Percentiles rank a stretch among this genome's conserved stretches.
phyloP scores from a whole-genome alignment of 1,284 basidiomycete genomes.

The Pholiota adiposa region DNA sequence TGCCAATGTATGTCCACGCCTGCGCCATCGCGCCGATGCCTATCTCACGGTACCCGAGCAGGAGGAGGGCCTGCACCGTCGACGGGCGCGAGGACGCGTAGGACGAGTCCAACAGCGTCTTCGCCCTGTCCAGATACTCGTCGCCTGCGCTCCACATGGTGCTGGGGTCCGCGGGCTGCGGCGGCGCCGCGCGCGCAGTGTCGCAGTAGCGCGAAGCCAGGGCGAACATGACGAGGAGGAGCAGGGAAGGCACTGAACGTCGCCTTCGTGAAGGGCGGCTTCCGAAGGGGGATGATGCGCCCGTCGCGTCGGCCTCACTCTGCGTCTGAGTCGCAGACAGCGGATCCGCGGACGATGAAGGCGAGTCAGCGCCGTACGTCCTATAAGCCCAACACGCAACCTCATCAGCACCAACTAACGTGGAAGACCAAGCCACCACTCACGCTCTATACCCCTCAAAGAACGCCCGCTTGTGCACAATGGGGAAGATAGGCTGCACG shows the following conservation, averaged over 20 bases:
- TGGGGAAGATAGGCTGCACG: slow-evolving; percentile 76
- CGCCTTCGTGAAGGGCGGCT: background rate
- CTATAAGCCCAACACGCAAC: slow-evolving; percentile 6
- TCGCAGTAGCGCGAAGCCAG: slow-evolving; percentile 5
- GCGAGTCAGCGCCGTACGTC: slow-evolving; percentile 25
- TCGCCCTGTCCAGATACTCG: slow-evolving; percentile 71
- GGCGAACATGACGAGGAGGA: slow-evolving; percentile 11
- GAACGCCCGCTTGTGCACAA: slow-evolving; percentile 75
- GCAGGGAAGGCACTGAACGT: background rate
- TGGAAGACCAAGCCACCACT: slow-evolving; percentile 31
- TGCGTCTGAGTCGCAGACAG: background rate
- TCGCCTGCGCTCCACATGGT: slow-evolving; percentile 87
- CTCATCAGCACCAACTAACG: background rate
- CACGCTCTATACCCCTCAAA: slow-evolving; percentile 58
- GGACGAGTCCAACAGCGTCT: slow-evolving; percentile 65
- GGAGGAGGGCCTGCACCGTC: slow-evolving; percentile 77
- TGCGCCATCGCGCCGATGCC: slow-evolving; percentile 88
- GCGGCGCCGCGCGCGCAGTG: slow-evolving; percentile 42
- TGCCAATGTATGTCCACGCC: slow-evolving; percentile 82
- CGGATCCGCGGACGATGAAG: slow-evolving; percentile 26
- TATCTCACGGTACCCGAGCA: slow-evolving; percentile 83
- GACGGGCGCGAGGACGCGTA: slow-evolving; percentile 68
- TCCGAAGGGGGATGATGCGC: background rate
- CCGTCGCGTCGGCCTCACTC: too few relatives aligned
- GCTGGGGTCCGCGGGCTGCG: slow-evolving; percentile 54